Conservation (phyloP, 192 early-diverging fungal species). For the Gaertneriomyces semiglobifer region DNA sequence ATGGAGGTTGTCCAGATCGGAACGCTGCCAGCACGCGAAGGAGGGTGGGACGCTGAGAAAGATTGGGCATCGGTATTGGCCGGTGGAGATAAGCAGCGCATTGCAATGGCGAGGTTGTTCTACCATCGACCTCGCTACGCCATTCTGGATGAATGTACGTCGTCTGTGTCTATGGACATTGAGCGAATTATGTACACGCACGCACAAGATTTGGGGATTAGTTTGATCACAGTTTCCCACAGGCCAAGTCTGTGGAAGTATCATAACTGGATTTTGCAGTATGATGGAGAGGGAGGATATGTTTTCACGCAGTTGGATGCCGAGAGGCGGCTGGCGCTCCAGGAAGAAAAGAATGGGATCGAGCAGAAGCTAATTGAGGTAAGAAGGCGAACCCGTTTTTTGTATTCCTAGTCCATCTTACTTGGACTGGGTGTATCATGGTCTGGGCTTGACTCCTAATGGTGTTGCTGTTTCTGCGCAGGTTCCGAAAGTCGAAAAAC, state of each 20-base stretch:
- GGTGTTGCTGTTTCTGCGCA: no score
- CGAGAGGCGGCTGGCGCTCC: constrained; percentile 76
- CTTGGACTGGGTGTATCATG: no score
- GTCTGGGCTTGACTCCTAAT: no score
- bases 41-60: constrained; percentile 65
- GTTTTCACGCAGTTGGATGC: constrained; percentile 89
- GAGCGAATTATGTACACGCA: constrained; percentile 81
- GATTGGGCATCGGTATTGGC: constrained; percentile 82
- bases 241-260: constrained; percentile 95
- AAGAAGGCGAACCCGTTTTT: no score
- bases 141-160: constrained; percentile 94
- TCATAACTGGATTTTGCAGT: constrained; percentile 89
- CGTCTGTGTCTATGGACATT: constrained; percentile 90
- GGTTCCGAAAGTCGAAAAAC: constrained; percentile 66
- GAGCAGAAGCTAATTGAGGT: constrained; percentile 75
- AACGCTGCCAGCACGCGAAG: constrained; percentile 77
- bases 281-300: constrained; percentile 96
- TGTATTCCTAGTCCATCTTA: no score
- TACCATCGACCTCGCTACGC: constrained; percentile 95
- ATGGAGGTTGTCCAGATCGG: constrained; percentile 80
- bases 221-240: constrained; percentile 91
- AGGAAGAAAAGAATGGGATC: constrained; percentile 85
- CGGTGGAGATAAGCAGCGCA: constrained; percentile 73
- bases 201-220: constrained; percentile 72
- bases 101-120: constrained; percentile 83